A percentile compares a stretch with the other conserved stretches of the same genome.
Conservation (phyloP, 1,284 basidiomycete species). For the Microbotryum silenes-acaulis region DNA sequence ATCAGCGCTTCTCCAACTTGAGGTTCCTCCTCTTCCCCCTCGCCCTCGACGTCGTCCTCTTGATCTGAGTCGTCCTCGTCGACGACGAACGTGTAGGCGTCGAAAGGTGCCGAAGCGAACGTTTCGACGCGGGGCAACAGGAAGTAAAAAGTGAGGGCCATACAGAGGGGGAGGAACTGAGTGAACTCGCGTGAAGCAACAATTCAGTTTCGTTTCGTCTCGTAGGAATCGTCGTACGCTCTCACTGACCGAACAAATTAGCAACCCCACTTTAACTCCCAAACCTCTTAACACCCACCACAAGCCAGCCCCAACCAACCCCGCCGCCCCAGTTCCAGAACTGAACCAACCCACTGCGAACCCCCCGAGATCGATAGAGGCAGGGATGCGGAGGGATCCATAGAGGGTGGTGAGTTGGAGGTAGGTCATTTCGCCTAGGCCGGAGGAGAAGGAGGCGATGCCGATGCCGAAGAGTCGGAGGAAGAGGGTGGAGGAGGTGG, state of each 20-base stretch:
- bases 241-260: constrained; percentile 47
- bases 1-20: neutral
- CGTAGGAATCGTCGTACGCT: too few species aligned
- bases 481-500: constrained; percentile 58
- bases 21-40: constrained; percentile 34
- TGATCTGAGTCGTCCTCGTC: constrained; percentile 43
- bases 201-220: too few species aligned
- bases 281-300: constrained; percentile 90
- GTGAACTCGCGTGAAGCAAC: neutral
- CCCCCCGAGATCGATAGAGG: constrained; percentile 26
- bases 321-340: constrained; percentile 85
- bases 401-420: constrained; percentile 73
- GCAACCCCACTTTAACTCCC: constrained; percentile 75
- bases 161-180: constrained; percentile 68
- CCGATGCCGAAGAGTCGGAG: constrained; percentile 78
- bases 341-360: constrained; percentile 41
- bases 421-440: constrained; percentile 89
- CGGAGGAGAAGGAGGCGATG: constrained; percentile 84
- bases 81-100: constrained; percentile 38
- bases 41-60: constrained; percentile 6
- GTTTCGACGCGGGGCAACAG: constrained; percentile 53
- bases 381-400: constrained; percentile 10
- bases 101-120: constrained; percentile 43
- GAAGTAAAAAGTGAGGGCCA: constrained; percentile 61
- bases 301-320: constrained; percentile 79